A percentile compares a stretch with the other conserved stretches of the same genome.
Evolutionary conservation across 164 flowering plant species (phyloP).

Genomic region (Warburgia ugandensis): DNA sequence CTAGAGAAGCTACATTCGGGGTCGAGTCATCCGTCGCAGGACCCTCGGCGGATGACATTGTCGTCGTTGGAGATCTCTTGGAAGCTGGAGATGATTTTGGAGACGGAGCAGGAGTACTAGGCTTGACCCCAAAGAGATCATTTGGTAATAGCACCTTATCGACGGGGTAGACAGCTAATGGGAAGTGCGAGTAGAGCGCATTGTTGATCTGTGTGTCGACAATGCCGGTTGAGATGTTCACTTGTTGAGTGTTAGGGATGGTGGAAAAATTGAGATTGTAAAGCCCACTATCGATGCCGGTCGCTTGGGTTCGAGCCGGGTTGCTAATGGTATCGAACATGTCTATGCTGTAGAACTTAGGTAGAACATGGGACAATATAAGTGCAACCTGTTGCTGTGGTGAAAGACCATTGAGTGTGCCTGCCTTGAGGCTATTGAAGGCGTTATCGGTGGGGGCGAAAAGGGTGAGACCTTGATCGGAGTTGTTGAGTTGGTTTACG

Average conservation of each 20-base stretch:
- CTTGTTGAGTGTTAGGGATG: conserved; percentile 37
- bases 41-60: not conserved
- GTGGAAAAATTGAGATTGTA: conserved; percentile 48
- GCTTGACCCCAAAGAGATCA: conserved; percentile 37
- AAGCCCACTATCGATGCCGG: conserved; percentile 29
- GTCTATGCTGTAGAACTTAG: conserved; percentile 46
- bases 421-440: conserved; percentile 57
- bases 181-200: conserved; percentile 30
- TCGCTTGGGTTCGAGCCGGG: conserved; percentile 71
- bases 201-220: conserved; percentile 45
- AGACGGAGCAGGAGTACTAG: conserved; percentile 5
- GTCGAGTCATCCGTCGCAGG: not conserved
- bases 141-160: conserved; percentile 68
- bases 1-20: conserved; percentile 16
- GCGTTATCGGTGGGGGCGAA: conserved; percentile 93
- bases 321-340: conserved; percentile 42
- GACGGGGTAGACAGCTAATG: conserved; percentile 67
- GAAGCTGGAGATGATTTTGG: conserved; percentile 7
- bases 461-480: conserved; percentile 66
- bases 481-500: conserved; percentile 56
- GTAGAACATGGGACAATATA: conserved; percentile 53
- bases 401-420: conserved; percentile 47
- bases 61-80: not conserved
- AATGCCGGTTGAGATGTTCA: conserved; percentile 58
- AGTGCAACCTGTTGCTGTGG: conserved; percentile 50